Evolutionary conservation across 345 rosid species (phyloP).

Genomic region (Salix suchowensis): DNA sequence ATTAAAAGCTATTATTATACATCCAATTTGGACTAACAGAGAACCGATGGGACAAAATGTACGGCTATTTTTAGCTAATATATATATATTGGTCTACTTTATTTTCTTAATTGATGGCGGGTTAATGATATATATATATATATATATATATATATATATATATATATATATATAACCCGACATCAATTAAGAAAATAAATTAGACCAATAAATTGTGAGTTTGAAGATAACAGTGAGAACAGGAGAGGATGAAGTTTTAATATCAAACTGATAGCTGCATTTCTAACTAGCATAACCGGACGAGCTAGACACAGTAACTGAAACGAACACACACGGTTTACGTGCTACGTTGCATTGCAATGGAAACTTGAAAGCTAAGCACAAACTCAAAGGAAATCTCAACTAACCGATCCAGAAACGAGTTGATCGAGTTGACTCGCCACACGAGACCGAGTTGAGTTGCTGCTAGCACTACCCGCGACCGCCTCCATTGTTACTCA

Average conservation of each 20-base stretch:
- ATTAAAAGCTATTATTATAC: not conserved
- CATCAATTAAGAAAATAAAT: not conserved
- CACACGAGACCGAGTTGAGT: slow-evolving; percentile 29
- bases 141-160: too few species aligned
- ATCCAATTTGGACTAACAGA: not conserved
- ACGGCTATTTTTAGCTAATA: too few species aligned
- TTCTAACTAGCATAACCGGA: not conserved
- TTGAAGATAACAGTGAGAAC: not conserved
- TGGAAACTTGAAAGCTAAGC: not conserved
- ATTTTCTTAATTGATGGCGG: too few species aligned
- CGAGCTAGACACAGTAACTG: not conserved
- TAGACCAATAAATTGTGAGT: not conserved
- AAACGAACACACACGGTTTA: not conserved
- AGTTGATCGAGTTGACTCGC: slow-evolving; percentile 28
- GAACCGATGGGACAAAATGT: not conserved
- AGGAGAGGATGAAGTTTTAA: not conserved
- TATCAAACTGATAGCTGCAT: not conserved
- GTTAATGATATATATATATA: too few species aligned
- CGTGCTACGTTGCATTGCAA: not conserved
- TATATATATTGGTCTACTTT: too few species aligned
- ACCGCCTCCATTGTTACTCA: not conserved
- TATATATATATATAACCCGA: too few species aligned
- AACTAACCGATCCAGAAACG: slow-evolving; percentile 38
- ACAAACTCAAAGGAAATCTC: not conserved
- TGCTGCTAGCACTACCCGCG: slow-evolving; percentile 19